Evolutionary conservation across 768 basidiomycete species (phyloP), one percentile per base, ranked within the genome.

Genomic region (Lanmaoa rubissima): DNA sequence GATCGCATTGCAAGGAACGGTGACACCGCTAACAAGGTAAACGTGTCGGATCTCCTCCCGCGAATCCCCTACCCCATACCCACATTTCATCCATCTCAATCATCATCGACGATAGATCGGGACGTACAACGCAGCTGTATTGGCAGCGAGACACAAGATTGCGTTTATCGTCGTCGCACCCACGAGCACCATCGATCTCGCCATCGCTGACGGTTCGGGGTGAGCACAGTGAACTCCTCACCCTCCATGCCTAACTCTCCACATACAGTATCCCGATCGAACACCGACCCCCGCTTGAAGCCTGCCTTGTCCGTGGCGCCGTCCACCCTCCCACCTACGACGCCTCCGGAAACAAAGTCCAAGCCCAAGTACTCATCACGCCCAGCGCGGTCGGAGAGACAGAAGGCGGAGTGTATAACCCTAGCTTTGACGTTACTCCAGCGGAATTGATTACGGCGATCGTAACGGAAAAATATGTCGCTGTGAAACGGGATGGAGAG

Each of bases 361-460:
- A 92, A 64, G 86, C 86, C 0, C 84, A 88, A 43, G 89, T 95
- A 13, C 84, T 93, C 81, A 84, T 94, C 59, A 94, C 94, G 0
- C 93, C 94, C 0, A 69, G 74, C 21, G 79, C 77, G 14, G 68
- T 87, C 31, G 78, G 48, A 40, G 66, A 66, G 42, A 39, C 55
- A 0, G 45, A 60, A 21, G 66, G 61, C 2, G 69, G 56, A 3
- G 74, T 92, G 40, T 96, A 94, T 71, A 98, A 97, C 71, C 94
- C 96, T 1, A 92, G 91, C 60, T 98, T 98, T 73, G 96, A 98
- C 68, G 94, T 98, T 16, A 98, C 96, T 0, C 94, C 95, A 1
- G 92, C 94, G 3, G 88, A 90, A 57, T 76, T 98, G 42, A 97
- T 98, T 60, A 90, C 87, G n/a, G 92, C 90, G 32, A 90, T 98